These are phyloP conservation scores for Aspergillus terreus DNA, from an alignment of 2,329 filamentous ascomycete species.

Conservation along the genomic window DNA sequence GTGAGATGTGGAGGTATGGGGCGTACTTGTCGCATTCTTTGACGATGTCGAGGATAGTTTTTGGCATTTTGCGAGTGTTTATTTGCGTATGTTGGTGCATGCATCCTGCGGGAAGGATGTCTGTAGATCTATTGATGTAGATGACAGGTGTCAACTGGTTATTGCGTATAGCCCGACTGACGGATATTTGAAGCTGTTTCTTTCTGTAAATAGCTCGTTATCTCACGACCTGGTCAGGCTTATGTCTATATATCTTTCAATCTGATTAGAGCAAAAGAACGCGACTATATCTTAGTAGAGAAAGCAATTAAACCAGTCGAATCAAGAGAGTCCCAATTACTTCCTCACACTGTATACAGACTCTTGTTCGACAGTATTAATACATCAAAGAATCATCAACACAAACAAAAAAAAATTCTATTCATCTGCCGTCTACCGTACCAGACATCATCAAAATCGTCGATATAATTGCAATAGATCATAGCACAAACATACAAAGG, in stretches of 20 bases:
- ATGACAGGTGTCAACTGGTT: neutral
- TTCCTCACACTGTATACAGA: too few relatives aligned
- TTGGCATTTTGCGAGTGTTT: neutral
- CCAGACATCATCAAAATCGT: neutral
- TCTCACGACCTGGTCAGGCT: too few relatives aligned
- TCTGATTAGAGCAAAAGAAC: too few relatives aligned
- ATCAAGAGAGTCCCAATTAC: too few relatives aligned
- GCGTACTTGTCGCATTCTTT: neutral
- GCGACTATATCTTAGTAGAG: too few relatives aligned
- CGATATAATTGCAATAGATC: neutral
- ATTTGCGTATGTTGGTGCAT: neutral
- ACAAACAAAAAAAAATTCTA: neutral
- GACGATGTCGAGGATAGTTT: neutral
- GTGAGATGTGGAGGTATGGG: neutral
- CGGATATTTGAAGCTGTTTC: too few relatives aligned
- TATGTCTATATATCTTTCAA: too few relatives aligned
- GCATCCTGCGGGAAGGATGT: neutral
- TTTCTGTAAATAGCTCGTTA: too few relatives aligned
- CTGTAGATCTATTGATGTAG: neutral
- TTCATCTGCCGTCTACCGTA: slow-evolving; percentile 2
- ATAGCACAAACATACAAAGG: neutral
- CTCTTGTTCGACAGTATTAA: too few relatives aligned
- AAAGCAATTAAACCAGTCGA: too few relatives aligned
- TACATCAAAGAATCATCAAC: neutral
- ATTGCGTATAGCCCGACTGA: neutral